Evolutionary conservation across 257 asterid species (phyloP).

Genomic region (Fraxinus cuspidata): DNA sequence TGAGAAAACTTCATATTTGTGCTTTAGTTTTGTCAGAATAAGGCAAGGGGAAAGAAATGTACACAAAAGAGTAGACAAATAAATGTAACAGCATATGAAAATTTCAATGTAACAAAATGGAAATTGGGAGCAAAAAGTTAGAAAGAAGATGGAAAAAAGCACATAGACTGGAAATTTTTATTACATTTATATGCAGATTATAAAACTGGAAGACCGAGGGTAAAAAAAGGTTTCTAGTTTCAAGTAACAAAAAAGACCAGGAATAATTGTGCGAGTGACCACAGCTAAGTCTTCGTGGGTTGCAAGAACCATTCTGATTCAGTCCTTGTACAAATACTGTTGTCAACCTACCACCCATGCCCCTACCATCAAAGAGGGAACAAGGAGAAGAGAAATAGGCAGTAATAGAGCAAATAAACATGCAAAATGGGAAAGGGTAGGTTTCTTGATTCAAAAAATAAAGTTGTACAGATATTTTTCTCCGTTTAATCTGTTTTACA

Average conservation of each 20-base stretch:
- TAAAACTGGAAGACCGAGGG: not conserved
- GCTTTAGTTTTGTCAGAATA: not conserved
- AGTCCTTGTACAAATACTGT: not conserved
- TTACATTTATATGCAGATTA: not conserved
- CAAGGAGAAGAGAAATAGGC: not conserved
- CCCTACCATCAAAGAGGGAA: not conserved
- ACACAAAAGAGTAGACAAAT: not conserved
- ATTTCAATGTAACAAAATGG: not conserved
- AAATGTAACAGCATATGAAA: not conserved
- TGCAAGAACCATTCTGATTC: not conserved
- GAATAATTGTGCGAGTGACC: not conserved
- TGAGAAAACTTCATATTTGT: not conserved
- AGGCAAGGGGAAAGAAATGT: not conserved
- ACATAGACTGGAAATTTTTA: not conserved
- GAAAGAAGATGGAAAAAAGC: not conserved
- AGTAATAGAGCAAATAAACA: not conserved
- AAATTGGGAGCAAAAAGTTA: constrained; percentile 7
- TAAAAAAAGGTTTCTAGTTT: not conserved
- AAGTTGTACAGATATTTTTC: not conserved
- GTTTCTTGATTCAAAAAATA: constrained; percentile 3
- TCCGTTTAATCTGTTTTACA: not conserved
- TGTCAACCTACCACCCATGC: not conserved
- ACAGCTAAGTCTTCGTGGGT: not conserved
- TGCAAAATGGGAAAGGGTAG: constrained; percentile 1
- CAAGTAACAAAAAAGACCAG: not conserved